These are phyloP conservation scores for Dictyostelium capitatum DNA, from an alignment of 78 protist genomes.

Conservation along the genomic window DNA sequence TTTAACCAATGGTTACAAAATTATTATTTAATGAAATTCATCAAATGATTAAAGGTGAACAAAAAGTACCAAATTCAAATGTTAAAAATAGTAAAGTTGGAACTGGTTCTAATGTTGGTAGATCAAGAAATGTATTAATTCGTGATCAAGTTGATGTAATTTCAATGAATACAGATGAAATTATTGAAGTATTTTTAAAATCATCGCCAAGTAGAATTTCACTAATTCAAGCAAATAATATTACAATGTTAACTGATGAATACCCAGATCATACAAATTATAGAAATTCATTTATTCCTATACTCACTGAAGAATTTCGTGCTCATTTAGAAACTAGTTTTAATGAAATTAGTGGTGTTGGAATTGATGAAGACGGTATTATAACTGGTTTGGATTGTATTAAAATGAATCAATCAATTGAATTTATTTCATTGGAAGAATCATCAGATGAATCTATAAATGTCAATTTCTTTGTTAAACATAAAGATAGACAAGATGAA, in stretches of 20 bases:
- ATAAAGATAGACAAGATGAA: not conserved
- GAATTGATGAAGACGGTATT: not conserved
- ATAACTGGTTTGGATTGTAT: not conserved
- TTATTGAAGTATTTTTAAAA: not conserved
- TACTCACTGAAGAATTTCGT: not conserved
- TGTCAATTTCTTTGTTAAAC: not conserved
- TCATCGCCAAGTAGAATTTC: not conserved
- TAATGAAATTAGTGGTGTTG: slow-evolving; percentile 3
- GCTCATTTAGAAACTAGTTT: not conserved
- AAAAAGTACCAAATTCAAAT: too few species aligned
- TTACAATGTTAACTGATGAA: not conserved
- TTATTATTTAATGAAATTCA: not conserved
- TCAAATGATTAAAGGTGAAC: not conserved
- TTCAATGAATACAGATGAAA: not conserved
- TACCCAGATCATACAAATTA: not conserved
- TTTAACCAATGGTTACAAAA: not conserved
- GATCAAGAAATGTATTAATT: not conserved
- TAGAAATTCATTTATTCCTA: not conserved
- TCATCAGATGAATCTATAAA: not conserved
- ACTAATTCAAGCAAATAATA: not conserved
- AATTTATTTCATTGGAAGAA: not conserved
- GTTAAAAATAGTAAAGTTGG: not conserved
- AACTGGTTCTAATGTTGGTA: too few species aligned
- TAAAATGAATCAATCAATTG: not conserved
- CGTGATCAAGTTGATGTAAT: slow-evolving; percentile 8